Evolutionary conservation across 768 basidiomycete genomes (phyloP).

Genomic region (Dioszegia hungarica): DNA sequence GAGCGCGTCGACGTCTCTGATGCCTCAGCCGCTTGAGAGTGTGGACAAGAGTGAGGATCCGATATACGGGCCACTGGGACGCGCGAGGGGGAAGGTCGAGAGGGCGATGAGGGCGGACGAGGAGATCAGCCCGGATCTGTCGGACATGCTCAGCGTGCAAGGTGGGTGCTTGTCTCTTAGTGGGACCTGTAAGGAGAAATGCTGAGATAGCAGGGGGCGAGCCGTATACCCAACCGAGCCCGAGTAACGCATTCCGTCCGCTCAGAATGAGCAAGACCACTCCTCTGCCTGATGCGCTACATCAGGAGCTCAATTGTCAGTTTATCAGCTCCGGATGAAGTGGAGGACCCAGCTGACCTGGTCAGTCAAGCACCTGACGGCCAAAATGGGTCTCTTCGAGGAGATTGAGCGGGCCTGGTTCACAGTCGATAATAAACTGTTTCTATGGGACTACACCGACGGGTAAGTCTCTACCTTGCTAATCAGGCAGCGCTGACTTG

Average conservation of each 20-base stretch:
- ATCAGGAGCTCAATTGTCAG: slow-evolving; percentile 39
- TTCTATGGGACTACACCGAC: slow-evolving; percentile 93
- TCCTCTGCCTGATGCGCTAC: slow-evolving; percentile 37
- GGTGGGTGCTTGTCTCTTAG: slow-evolving; percentile 16
- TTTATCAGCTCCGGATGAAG: neutral
- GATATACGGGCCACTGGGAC: slow-evolving; percentile 35
- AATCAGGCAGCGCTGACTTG: neutral
- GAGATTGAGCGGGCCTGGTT: slow-evolving; percentile 95
- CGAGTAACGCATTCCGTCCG: slow-evolving; percentile 17
- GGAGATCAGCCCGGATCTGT: slow-evolving; percentile 35
- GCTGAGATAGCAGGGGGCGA: slow-evolving; percentile 10
- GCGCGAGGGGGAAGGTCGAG: slow-evolving; percentile 33
- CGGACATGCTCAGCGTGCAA: slow-evolving; percentile 8
- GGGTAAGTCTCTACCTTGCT: slow-evolving; percentile 58
- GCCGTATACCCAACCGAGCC: slow-evolving; percentile 18
- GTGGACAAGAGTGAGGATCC: slow-evolving; percentile 35
- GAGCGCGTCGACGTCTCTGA: neutral
- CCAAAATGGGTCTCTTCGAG: slow-evolving; percentile 73
- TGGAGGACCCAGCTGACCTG: neutral
- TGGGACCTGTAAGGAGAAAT: neutral
- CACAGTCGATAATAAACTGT: slow-evolving; percentile 85
- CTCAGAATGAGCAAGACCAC: slow-evolving; percentile 17
- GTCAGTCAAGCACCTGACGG: slow-evolving; percentile 35
- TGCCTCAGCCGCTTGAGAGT: slow-evolving; percentile 27
- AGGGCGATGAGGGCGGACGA: slow-evolving; percentile 27